Evolutionary conservation across 495 filamentous ascomycete genomes (phyloP).

Genomic region (Penicillium diatomitis): DNA sequence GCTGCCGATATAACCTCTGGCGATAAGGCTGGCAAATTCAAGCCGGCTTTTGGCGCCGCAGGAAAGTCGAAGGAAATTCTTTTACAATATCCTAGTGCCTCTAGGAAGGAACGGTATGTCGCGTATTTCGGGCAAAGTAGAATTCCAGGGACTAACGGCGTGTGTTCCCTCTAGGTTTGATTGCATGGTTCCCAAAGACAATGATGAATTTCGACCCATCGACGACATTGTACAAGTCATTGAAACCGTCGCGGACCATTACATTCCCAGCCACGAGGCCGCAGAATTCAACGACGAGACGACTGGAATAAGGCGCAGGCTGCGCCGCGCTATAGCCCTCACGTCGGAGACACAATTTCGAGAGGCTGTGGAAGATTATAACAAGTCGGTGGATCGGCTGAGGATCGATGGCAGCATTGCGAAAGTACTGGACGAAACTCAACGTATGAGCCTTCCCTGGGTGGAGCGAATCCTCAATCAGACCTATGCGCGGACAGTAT

Average conservation of each 20-base stretch:
- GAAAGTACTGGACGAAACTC: constrained; percentile 55
- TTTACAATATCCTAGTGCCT: constrained; percentile 66
- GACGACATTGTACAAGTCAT: constrained; percentile 78
- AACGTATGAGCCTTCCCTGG: constrained; percentile 56
- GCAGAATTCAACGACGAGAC: constrained; percentile 62
- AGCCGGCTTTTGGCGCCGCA: constrained; percentile 36
- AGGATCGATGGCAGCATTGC: constrained; percentile 57
- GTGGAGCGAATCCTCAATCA: constrained; percentile 78
- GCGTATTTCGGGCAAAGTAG: neutral
- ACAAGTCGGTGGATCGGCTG: constrained; percentile 50
- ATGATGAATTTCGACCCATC: constrained; percentile 70
- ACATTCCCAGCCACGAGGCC: constrained; percentile 58
- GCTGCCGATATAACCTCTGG: constrained; percentile 55
- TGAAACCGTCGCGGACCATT: constrained; percentile 60
- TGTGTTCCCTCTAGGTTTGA: constrained; percentile 48
- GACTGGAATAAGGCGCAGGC: constrained; percentile 59
- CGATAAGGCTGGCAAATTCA: constrained; percentile 38
- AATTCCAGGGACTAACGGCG: neutral
- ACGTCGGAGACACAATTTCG: constrained; percentile 59
- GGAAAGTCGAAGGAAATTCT: constrained; percentile 44
- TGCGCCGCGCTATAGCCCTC: constrained; percentile 59
- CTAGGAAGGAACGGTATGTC: constrained; percentile 55
- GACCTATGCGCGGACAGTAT: constrained; percentile 85
- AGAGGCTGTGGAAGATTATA: constrained; percentile 64
- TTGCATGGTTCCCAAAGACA: constrained; percentile 65